Conservation (phyloP, 495 filamentous ascomycete genomes). For the Acidomyces sp. region DNA sequence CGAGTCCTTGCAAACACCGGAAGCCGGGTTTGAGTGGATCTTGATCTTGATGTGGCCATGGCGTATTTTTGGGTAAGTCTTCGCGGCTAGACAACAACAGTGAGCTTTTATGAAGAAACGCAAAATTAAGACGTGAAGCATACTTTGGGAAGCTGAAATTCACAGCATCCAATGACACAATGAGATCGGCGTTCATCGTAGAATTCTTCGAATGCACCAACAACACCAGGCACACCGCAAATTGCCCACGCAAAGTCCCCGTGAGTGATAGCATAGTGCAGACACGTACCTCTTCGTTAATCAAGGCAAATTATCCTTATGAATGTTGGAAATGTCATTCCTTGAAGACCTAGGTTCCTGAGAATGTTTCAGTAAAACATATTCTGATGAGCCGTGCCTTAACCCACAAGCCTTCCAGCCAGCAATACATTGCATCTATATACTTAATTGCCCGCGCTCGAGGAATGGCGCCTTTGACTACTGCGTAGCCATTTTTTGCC, state of each 20-base stretch:
- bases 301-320: conserved; percentile 29
- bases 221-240: conserved; percentile 32
- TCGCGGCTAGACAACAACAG: conserved; percentile 13
- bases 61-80: conserved; percentile 31
- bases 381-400: background rate
- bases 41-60: conserved; percentile 40
- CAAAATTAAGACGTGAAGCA: background rate
- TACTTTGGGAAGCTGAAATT: conserved; percentile 32
- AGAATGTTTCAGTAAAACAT: conserved; percentile 1
- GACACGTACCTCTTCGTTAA: conserved; percentile 35
- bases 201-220: conserved; percentile 32
- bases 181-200: conserved; percentile 31
- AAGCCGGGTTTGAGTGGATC: conserved; percentile 33
- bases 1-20: conserved; percentile 36
- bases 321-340: conserved; percentile 28
- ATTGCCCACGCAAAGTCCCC: conserved; percentile 35
- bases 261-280: conserved; percentile 32
- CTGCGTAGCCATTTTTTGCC: conserved; percentile 31
- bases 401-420: conserved; percentile 30
- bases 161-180: conserved; percentile 36
- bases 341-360: conserved; percentile 30
- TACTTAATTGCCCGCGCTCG: conserved; percentile 29
- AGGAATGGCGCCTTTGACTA: conserved; percentile 36
- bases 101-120: background rate
- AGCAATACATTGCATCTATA: conserved; percentile 28